Percentiles rank a stretch among this genome's conserved stretches.
Conservation (phyloP, 441 rosid genomes). For the Kokia cookei region DNA sequence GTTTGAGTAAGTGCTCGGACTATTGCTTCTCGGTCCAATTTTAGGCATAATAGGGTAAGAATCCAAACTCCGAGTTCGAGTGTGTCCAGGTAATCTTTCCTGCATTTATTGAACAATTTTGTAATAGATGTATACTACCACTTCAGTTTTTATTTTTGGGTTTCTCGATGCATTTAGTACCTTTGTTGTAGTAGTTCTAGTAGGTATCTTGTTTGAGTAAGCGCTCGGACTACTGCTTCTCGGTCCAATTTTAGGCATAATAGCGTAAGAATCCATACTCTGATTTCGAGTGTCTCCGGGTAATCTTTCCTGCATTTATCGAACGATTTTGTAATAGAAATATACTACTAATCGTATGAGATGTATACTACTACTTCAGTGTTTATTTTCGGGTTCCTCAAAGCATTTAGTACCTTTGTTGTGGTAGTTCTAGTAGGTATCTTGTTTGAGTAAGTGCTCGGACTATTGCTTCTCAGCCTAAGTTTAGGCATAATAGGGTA, state of each 20-base stretch:
- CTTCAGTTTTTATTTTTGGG: conserved; percentile 2
- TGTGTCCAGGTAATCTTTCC: conserved; percentile 39
- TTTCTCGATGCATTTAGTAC: conserved; percentile 31
- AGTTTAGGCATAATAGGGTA: conserved; percentile 26
- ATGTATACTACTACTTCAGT: neutral
- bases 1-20: conserved; percentile 29
- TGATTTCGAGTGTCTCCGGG: conserved; percentile 37
- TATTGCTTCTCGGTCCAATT: conserved; percentile 24
- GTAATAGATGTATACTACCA: neutral
- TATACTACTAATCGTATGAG: neutral
- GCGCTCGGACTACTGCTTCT: conserved; percentile 29
- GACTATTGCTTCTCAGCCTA: conserved; percentile 24
- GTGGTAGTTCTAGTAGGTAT: conserved; percentile 28
- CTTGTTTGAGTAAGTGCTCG: conserved; percentile 30
- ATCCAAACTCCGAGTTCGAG: conserved; percentile 39
- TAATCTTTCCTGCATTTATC: conserved; percentile 47
- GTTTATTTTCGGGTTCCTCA: conserved; percentile 32
- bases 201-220: conserved; percentile 28
- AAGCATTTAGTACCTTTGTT: conserved; percentile 28
- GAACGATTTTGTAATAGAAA: neutral
- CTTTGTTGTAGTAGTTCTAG: conserved; percentile 32
- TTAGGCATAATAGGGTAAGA: conserved; percentile 29
- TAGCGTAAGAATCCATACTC: conserved; percentile 25
- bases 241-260: conserved; percentile 27
- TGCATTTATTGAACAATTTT: conserved; percentile 26